Percentiles rank a stretch among this genome's conserved stretches.
Evolutionary conservation across 129 eudicot genomes (phyloP).

Genomic region (Flaveria ramosissima): DNA sequence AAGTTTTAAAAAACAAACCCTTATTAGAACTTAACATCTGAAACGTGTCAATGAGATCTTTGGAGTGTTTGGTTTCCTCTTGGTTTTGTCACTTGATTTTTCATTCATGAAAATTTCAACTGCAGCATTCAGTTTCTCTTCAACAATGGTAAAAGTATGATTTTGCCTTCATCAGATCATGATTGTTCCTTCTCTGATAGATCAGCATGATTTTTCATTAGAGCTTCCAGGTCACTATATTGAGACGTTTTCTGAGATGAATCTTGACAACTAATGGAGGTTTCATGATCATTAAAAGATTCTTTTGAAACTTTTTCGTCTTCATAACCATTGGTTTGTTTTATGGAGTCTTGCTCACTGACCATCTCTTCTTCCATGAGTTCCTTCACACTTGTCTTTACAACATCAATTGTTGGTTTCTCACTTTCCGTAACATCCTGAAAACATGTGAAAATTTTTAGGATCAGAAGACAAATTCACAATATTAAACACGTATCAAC

Average conservation of each 20-base stretch:
- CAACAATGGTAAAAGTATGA: slow-evolving; percentile 36
- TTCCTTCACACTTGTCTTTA: slow-evolving; percentile 74
- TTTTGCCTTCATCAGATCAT: slow-evolving; percentile 34
- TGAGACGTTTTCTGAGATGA: slow-evolving; percentile 39
- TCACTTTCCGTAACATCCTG: slow-evolving; percentile 51
- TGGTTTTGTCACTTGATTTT: slow-evolving; percentile 36
- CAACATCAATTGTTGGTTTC: slow-evolving; percentile 28
- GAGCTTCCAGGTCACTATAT: slow-evolving; percentile 47
- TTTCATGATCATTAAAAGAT: slow-evolving; percentile 47
- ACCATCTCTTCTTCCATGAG: slow-evolving; percentile 94
- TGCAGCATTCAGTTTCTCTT: slow-evolving; percentile 64
- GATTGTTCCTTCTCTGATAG: slow-evolving; percentile 37
- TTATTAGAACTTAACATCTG: slow-evolving; percentile 66
- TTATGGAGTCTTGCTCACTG: slow-evolving; percentile 51
- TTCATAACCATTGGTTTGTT: slow-evolving; percentile 21
- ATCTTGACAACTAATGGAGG: slow-evolving; percentile 24
- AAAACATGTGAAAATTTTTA: slow-evolving; percentile 19
- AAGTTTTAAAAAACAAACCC: slow-evolving; percentile 53
- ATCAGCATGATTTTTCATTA: slow-evolving; percentile 67
- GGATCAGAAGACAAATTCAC: not conserved
- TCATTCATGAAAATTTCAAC: slow-evolving; percentile 59
- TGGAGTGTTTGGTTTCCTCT: slow-evolving; percentile 43
- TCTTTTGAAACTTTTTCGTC: slow-evolving; percentile 27
- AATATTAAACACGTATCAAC: not conserved
- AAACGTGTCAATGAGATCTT: slow-evolving; percentile 70